Evolutionary conservation across 768 basidiomycete species (phyloP), one percentile per base, ranked within the genome.

Genomic region (Russula lepida): DNA sequence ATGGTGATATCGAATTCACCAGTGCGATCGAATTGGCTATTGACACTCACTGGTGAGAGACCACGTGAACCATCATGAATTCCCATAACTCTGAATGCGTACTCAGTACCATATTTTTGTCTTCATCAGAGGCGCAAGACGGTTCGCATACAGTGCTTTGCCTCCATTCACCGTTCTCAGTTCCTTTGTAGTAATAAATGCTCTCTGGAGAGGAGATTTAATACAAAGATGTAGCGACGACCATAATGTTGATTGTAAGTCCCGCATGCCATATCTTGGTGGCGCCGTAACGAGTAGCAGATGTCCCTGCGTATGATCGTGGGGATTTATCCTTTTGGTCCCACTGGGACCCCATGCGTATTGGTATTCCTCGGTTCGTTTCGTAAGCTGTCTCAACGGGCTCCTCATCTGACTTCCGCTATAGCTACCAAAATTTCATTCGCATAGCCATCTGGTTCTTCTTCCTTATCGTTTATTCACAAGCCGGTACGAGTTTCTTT

Each of bases 21-120:
- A 92, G 88, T 67, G 86, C 88, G 8, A 76, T 97, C 46, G 95
- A 98, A 71, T 75, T 86, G 71, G 93, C 95, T n/a, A 90, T 95
- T 63, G 95, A 98, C 71, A 83, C 90, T 56, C 84, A 92, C 67
- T 92, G 92, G 91, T 92, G 68, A 41, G 69, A 57, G 47, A 58
- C 51, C 48, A 19, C 60, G 9, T 37, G 19, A 35, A 23, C 19
- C 60, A 21, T 19, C 57, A 27, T 62, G 15, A 44, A 52, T 58
- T 56, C 23, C 56, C 4, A 13, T 32, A 1, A 41, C 53, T 4
- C 61, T 9, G 44, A 28, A 46, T 63, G 12, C 21, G 25, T 25
- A 11, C 60, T 17, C 54, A 92, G 90, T 66, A 80, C 84, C 6
- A 88, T 90, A 66, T 94, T 95, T 71, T 72, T 95, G 44, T 92